A percentile compares a stretch with the other conserved stretches of the same genome.
Conservation (phyloP, 805 yeast genomes). For the Saccharomycopsis sp. region DNA sequence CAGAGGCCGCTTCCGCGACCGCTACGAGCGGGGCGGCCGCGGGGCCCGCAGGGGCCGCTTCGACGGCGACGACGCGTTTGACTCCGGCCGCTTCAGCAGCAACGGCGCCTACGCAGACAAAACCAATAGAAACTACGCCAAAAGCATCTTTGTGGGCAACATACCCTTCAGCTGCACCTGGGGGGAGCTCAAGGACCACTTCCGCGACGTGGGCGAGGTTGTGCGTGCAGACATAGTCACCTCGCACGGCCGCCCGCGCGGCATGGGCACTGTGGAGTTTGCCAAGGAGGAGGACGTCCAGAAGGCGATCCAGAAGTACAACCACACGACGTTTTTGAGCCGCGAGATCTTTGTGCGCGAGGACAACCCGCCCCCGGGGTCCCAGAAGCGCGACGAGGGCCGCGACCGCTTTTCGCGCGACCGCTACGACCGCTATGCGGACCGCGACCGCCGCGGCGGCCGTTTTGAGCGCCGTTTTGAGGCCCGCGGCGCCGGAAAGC, state of each 20-base stretch:
- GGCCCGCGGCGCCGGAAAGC: conserved; percentile 8
- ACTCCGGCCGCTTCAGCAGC: conserved; percentile 18
- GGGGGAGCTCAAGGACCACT: conserved; percentile 51
- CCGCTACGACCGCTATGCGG: conserved; percentile 19
- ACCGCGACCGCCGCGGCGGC: conserved; percentile 24
- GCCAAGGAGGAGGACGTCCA: conserved; percentile 55
- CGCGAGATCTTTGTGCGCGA: conserved; percentile 85
- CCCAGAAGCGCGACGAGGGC: conserved; percentile 13
- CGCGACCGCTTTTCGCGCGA: conserved; percentile 1
- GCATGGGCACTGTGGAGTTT: conserved; percentile 90
- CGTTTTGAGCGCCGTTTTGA: conserved; percentile 8
- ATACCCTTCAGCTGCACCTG: conserved; percentile 60
- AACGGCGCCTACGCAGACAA: conserved; percentile 31
- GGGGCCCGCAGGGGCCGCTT: conserved; percentile 23
- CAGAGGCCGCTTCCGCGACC: conserved; percentile 28
- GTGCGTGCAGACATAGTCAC: conserved; percentile 79
- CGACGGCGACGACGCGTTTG: conserved; percentile 18
- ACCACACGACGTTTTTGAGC: conserved; percentile 58
- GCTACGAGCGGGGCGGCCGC: conserved; percentile 24
- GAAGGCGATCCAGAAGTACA: conserved; percentile 62
- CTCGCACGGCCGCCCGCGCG: conserved; percentile 72
- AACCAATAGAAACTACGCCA: conserved; percentile 52
- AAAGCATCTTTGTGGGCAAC: conserved; percentile 69
- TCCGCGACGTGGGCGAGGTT: conserved; percentile 56
- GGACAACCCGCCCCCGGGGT: conserved; percentile 75